Conservation (phyloP, 148 eudicot species). For the Chenopodium quinoa region DNA sequence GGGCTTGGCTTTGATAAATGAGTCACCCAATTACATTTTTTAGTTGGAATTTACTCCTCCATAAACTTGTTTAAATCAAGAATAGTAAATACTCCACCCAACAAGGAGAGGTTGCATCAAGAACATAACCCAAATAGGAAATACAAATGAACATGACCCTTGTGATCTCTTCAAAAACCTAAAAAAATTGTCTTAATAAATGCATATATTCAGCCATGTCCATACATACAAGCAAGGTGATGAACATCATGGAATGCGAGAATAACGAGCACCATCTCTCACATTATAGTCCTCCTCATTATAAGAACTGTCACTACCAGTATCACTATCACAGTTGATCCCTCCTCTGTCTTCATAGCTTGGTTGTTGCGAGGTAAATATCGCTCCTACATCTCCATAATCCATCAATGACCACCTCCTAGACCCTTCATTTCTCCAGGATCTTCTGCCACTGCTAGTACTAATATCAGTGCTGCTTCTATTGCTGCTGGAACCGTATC, state of each 20-base stretch:
- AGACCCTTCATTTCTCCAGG: constrained; percentile 1
- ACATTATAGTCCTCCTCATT: background rate
- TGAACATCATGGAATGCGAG: background rate
- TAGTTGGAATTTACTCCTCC: no score
- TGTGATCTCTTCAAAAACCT: no score
- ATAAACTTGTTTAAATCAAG: no score
- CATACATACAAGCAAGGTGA: background rate
- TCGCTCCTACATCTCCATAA: constrained; percentile 4
- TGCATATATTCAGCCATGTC: background rate
- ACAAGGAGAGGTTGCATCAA: no score
- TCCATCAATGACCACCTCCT: constrained; percentile 7
- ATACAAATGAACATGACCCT: no score
- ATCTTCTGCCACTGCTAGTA: constrained; percentile 10
- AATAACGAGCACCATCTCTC: constrained; percentile 3
- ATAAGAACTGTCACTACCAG: background rate
- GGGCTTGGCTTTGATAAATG: no score
- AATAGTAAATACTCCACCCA: no score
- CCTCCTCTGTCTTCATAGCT: background rate
- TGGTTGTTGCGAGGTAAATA: background rate
- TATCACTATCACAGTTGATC: constrained; percentile 1
- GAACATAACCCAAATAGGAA: no score
- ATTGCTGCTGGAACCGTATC: background rate
- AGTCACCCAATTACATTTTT: no score
- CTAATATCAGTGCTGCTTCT: background rate
- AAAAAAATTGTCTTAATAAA: no score